phyloP scores from a whole-genome alignment of 169 alveolate genomes.

The Babesia bigemina region DNA sequence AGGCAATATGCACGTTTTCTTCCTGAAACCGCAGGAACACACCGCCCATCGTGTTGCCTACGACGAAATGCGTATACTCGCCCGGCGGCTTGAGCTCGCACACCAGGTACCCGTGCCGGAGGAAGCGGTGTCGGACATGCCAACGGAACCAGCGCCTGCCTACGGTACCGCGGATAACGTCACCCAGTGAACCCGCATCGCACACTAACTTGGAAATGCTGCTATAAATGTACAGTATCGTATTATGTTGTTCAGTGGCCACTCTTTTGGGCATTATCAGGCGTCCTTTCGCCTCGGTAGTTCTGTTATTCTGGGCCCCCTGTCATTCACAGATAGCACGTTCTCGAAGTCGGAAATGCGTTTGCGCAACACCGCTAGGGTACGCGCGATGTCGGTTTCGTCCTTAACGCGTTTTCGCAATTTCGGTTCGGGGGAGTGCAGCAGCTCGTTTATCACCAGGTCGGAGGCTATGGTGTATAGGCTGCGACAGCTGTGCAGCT shows the following conservation, averaged over 20 bases:
- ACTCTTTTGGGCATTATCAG: no score
- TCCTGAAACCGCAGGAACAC: constrained; percentile 52
- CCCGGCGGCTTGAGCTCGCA: constrained; percentile 13
- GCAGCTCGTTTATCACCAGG: constrained; percentile 29
- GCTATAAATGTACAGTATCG: no score
- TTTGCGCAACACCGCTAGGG: background rate
- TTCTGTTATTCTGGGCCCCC: no score
- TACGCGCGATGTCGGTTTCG: constrained; percentile 9
- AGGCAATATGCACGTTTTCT: constrained; percentile 58
- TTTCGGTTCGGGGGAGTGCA: constrained; percentile 42
- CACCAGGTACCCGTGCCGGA: background rate
- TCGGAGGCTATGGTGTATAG: constrained; percentile 63
- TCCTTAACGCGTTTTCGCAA: background rate
- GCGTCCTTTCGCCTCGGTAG: no score
- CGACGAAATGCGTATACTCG: constrained; percentile 28
- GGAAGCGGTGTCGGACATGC: background rate
- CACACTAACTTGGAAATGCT: no score
- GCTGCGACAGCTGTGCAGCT: constrained; percentile 61
- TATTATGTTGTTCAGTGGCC: no score
- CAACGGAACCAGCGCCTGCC: no score
- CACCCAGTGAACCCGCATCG: no score
- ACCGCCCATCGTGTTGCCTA: constrained; percentile 33
- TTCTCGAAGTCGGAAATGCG: constrained; percentile 15
- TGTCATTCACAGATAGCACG: background rate
- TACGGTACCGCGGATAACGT: no score